Percentiles rank a stretch among this genome's conserved stretches.
These are phyloP conservation scores for Arachnomyces sp. DNA, from an alignment of 2,329 filamentous ascomycete species.

Conservation along the genomic window DNA sequence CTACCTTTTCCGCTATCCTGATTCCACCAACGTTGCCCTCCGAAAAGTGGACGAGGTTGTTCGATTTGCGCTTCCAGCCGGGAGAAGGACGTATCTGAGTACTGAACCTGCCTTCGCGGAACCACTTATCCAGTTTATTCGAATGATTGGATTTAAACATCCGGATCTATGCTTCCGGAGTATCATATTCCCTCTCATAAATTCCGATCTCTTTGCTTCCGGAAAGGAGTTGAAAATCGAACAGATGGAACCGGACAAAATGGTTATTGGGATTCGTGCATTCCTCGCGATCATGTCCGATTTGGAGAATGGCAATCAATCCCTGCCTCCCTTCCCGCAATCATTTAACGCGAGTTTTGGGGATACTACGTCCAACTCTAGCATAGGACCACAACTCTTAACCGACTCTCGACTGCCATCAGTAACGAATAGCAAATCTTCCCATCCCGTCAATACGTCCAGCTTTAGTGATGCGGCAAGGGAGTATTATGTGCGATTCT, in stretches of 20 bases:
- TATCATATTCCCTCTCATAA: constrained; percentile 92
- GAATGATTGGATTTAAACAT: constrained; percentile 87
- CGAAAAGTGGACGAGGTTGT: constrained; percentile 87
- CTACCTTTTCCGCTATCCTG: constrained; percentile 77
- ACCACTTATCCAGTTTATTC: constrained; percentile 84
- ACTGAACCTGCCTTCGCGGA: constrained; percentile 79
- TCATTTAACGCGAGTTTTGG: constrained; percentile 39
- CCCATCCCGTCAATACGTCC: constrained; percentile 49
- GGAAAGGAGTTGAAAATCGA: constrained; percentile 77
- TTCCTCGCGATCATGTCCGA: constrained; percentile 92
- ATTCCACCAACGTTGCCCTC: constrained; percentile 57
- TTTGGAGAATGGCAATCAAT: constrained; percentile 71
- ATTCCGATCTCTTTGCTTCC: constrained; percentile 75
- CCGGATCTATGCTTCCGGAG: constrained; percentile 88
- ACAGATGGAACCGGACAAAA: constrained; percentile 87
- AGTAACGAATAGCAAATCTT: constrained; percentile 8
- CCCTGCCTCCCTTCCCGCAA: constrained; percentile 74
- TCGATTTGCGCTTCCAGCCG: constrained; percentile 69
- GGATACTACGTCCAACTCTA: constrained; percentile 27
- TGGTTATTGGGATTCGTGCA: constrained; percentile 92
- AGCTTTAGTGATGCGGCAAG: constrained; percentile 66
- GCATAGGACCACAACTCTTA: constrained; percentile 30
- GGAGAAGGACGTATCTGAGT: constrained; percentile 71
- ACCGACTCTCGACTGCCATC: constrained; percentile 25
- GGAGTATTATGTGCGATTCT: constrained; percentile 84